Percentiles rank a stretch among this genome's conserved stretches.
These are phyloP conservation scores for Borealophlyctis nickersoniae DNA, from an alignment of 192 early-diverging fungal genomes.

Conservation along the genomic window DNA sequence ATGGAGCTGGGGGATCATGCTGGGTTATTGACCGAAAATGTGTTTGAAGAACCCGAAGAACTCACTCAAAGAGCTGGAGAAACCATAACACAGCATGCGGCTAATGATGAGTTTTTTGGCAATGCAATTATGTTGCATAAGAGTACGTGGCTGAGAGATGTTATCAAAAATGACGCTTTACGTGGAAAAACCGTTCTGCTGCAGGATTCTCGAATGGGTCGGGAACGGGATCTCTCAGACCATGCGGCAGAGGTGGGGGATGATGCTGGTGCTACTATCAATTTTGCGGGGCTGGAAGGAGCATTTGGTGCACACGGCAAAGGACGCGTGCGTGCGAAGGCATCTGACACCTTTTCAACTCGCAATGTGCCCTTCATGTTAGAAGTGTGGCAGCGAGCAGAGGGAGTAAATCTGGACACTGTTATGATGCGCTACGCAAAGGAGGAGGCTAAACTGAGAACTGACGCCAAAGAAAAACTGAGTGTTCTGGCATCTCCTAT, in stretches of 20 bases:
- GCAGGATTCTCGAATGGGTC: not conserved
- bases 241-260: not conserved
- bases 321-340: not conserved
- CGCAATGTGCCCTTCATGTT: slow-evolving; percentile 52
- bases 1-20: slow-evolving; percentile 12
- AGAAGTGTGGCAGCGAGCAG: slow-evolving; percentile 40
- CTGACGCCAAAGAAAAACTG: not conserved
- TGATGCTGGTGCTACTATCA: not conserved
- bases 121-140: slow-evolving; percentile 26
- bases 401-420: slow-evolving; percentile 33
- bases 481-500: too few species aligned
- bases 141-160: slow-evolving; percentile 25
- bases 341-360: slow-evolving; percentile 13
- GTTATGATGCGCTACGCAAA: slow-evolving; percentile 12
- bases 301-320: not conserved
- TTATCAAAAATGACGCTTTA: slow-evolving; percentile 8
- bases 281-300: not conserved
- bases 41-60: slow-evolving; percentile 21
- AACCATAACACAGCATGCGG: not conserved
- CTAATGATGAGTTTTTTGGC: too few species aligned
- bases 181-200: not conserved
- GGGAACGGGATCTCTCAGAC: slow-evolving; percentile 10
- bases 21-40: slow-evolving; percentile 4
- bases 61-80: not conserved
- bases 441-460: not conserved